These are phyloP conservation scores for Pyrenula aspistea DNA, from an alignment of 495 filamentous ascomycete genomes.

Conservation along the genomic window DNA sequence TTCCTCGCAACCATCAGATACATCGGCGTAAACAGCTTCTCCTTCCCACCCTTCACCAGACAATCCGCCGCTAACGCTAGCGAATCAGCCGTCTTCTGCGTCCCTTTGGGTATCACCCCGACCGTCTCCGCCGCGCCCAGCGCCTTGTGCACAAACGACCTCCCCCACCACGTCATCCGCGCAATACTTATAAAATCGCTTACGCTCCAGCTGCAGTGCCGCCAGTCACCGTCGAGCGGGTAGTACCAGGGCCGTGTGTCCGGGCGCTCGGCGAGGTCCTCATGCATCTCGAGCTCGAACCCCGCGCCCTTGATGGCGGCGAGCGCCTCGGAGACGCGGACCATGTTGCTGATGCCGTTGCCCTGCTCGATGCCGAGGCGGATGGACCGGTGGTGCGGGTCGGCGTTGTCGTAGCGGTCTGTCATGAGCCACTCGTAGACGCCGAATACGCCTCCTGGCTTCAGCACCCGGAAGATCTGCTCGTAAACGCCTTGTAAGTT, in stretches of 20 bases:
- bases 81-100: conserved; percentile 91
- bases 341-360: conserved; percentile 98
- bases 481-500: conserved; percentile 88
- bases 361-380: conserved; percentile 93
- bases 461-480: conserved; percentile 89
- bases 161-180: conserved; percentile 82
- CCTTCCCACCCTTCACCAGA: conserved; percentile 78
- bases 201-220: conserved; percentile 65
- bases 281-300: conserved; percentile 73
- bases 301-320: conserved; percentile 79
- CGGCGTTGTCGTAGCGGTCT: conserved; percentile 81
- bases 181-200: conserved; percentile 77
- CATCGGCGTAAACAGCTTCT: conserved; percentile 97
- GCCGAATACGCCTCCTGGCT: conserved; percentile 91
- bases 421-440: conserved; percentile 99
- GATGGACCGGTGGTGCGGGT: conserved; percentile 79
- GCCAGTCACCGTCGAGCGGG: conserved; percentile 72
- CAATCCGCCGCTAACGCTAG: conserved; percentile 74
- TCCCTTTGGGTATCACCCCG: conserved; percentile 66
- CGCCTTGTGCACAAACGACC: conserved; percentile 63
- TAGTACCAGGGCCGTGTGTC: conserved; percentile 91
- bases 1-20: conserved; percentile 97
- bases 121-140: conserved; percentile 67
- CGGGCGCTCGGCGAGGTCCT: conserved; percentile 76
- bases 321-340: conserved; percentile 72